Evolutionary conservation across 495 filamentous ascomycete species (phyloP).

Genomic region (Penicillium manginii): DNA sequence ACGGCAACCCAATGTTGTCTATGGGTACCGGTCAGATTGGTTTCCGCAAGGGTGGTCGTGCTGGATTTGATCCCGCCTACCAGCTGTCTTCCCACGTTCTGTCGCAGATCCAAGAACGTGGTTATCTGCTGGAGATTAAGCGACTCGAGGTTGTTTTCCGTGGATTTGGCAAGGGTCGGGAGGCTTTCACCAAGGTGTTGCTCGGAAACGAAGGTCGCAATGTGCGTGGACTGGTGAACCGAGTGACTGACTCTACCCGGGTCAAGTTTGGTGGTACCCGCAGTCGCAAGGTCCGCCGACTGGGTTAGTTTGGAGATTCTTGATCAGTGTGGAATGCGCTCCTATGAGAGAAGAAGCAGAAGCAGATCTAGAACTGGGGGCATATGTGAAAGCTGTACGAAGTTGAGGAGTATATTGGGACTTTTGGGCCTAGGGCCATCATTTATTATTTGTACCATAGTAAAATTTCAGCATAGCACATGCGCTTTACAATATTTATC

Average conservation of each 20-base stretch:
- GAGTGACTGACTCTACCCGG: constrained; percentile 80
- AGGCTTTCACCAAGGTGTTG: constrained; percentile 86
- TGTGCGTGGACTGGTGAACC: constrained; percentile 69
- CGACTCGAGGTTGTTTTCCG: constrained; percentile 75
- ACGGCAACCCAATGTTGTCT: constrained; percentile 74
- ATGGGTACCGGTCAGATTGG: constrained; percentile 81
- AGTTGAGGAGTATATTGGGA: constrained; percentile 1
- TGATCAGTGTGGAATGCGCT: background rate
- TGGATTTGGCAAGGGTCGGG: constrained; percentile 82
- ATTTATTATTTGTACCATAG: constrained; percentile 6
- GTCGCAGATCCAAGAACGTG: constrained; percentile 74
- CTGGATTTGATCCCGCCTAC: constrained; percentile 89
- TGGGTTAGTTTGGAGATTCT: constrained; percentile 57
- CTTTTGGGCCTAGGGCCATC: background rate
- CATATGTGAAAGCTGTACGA: background rate
- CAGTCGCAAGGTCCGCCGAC: constrained; percentile 76
- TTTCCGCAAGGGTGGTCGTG: constrained; percentile 77
- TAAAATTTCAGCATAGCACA: background rate
- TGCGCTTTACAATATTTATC: too few species aligned
- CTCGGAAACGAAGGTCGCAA: constrained; percentile 80
- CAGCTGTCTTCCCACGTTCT: constrained; percentile 82
- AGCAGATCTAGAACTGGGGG: background rate
- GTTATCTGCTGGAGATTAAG: constrained; percentile 59
- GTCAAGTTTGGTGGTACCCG: constrained; percentile 96
- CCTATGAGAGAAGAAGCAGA: background rate